A percentile compares a stretch with the other conserved stretches of the same genome.
Evolutionary conservation across 345 rosid genomes (phyloP).

Genomic region (Eutrema japonicum): DNA sequence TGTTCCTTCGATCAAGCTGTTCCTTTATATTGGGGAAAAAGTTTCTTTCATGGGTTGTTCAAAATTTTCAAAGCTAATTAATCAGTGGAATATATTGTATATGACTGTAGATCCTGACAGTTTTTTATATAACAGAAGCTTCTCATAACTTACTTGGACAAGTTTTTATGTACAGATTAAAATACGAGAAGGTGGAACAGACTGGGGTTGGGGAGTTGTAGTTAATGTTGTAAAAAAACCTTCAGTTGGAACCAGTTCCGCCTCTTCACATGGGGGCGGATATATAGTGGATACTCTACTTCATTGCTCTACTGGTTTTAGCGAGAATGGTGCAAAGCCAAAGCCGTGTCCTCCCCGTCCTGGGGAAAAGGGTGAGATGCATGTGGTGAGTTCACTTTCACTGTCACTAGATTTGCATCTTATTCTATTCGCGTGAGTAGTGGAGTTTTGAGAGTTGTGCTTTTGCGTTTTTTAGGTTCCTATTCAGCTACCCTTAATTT

Average conservation of each 20-base stretch:
- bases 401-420: background rate
- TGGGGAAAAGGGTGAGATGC: conserved; percentile 99
- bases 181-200: conserved; percentile 93
- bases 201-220: conserved; percentile 99
- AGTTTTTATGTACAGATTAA: conserved; percentile 64
- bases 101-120: conserved; percentile 22
- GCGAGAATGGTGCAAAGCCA: conserved; percentile 84
- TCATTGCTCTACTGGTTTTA: conserved; percentile 82
- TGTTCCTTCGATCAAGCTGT: conserved; percentile 15
- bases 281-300: conserved; percentile 94
- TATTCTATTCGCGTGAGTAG: conserved; percentile 9
- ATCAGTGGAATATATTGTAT: background rate
- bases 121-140: conserved; percentile 6
- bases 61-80: conserved; percentile 10
- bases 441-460: conserved; percentile 30
- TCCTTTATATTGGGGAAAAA: conserved; percentile 1
- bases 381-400: conserved; percentile 72
- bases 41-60: conserved; percentile 7
- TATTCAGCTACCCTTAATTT: conserved; percentile 85
- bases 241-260: conserved; percentile 53
- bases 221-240: conserved; percentile 88
- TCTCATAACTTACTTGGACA: conserved; percentile 31
- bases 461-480: conserved; percentile 68
- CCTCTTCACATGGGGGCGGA: conserved; percentile 68
- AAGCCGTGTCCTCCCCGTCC: conserved; percentile 91